Evolutionary conservation across 768 basidiomycete genomes (phyloP), one percentile per base, ranked within the genome.

Genomic region (Hypholoma sublateritium): DNA sequence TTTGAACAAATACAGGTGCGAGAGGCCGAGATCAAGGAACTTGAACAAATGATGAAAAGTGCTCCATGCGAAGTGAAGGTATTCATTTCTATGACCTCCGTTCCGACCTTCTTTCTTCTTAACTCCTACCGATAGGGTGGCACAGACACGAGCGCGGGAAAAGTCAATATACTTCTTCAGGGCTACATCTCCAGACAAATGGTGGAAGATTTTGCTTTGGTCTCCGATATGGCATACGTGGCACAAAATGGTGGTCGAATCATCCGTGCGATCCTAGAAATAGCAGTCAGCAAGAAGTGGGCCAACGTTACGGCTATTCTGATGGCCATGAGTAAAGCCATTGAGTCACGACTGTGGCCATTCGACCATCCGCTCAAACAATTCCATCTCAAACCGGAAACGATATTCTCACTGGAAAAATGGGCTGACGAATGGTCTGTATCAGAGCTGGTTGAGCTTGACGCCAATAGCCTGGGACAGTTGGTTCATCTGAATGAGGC

Each of bases 231-330:
- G 67, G 93, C 88, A 1, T 99, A 96, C 67, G 93, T 87, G 41
- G 91, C 95, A 21, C 95, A 98, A 68, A 99, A 98, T 65, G 91
- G 88, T 14, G 95, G 90, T 16, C 90, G 97, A 58, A 98, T 99
- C 61, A 80, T 93, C 53, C 86, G 97, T n/a, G 93, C 95, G 42
- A 77, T 99, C 1, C 82, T 98, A 14, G 97, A 99, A 69, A 96
- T 98, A 28, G 93, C 91, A 0, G 83, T 98, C 65, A 93, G 93
- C 69, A 84, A 83, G 60, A 94, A 95, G 70, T 98, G 91, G 92
- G 95, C 95, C 2, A 85, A 80, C 62, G 87, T 86, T 39, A 84
- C 89, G 11, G 78, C 81, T 2, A 88, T 90, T 11, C 81, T 98
- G 21, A 86, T 95, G 80, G 87, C 87, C 3, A 82, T 99, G 72